phyloP scores from a whole-genome alignment of 805 yeast species.

The Candida loeiensis region DNA sequence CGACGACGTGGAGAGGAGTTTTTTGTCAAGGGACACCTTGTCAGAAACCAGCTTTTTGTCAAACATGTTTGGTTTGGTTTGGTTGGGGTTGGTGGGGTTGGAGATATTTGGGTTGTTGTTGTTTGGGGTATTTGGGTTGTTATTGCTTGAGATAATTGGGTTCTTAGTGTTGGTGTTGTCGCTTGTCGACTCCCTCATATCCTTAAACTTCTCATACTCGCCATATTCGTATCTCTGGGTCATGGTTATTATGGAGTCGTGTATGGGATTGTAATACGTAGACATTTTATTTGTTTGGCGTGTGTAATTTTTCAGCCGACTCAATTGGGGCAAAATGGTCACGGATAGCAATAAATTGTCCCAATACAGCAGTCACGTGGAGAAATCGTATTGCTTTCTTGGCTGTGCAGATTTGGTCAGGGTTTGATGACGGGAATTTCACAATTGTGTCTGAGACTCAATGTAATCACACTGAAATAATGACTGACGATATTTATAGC shows the following conservation, averaged over 20 bases:
- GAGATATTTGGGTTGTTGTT: background rate
- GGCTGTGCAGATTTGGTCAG: too few relatives aligned
- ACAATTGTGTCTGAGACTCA: too few relatives aligned
- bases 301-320: conserved; percentile 1
- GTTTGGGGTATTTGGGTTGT: background rate
- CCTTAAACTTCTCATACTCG: background rate
- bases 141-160: background rate
- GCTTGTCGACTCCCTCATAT: too few relatives aligned
- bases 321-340: background rate
- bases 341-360: background rate
- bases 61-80: too few relatives aligned
- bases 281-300: conserved; percentile 5
- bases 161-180: background rate
- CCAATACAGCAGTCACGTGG: background rate
- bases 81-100: background rate
- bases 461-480: too few relatives aligned
- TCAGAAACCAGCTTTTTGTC: too few relatives aligned
- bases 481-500: too few relatives aligned
- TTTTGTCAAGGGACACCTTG: too few relatives aligned
- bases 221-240: conserved; percentile 1
- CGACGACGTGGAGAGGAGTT: conserved; percentile 64
- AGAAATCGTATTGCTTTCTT: too few relatives aligned
- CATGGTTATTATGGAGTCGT: conserved; percentile 7
- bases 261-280: conserved; percentile 9
- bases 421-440: too few relatives aligned